These are phyloP conservation scores for Sphagnum contortum DNA, from an alignment of 225 moss, liverwort and hornwort genomes.

Conservation along the genomic window DNA sequence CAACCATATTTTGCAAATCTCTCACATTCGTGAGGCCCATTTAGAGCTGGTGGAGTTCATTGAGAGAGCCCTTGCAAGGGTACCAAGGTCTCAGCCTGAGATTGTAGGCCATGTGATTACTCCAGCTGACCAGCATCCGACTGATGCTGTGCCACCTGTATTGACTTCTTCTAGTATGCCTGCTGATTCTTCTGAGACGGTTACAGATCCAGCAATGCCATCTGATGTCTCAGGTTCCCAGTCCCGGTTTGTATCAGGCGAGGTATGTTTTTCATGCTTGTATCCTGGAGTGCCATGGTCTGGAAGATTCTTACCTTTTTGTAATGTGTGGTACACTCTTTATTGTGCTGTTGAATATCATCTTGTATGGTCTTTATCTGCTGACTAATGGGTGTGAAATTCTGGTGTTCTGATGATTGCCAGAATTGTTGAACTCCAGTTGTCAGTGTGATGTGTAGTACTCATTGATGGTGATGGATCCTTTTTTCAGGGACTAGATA, in stretches of 20 bases:
- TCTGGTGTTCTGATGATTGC: too few species aligned
- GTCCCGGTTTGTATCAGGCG: conserved; percentile 35
- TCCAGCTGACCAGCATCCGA: conserved; percentile 42
- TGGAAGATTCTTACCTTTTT: too few species aligned
- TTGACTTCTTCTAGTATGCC: conserved; percentile 26
- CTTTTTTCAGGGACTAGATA: too few species aligned
- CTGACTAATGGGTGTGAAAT: too few species aligned
- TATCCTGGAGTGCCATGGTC: too few species aligned
- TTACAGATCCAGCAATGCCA: conserved; percentile 22
- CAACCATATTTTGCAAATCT: conserved; percentile 81
- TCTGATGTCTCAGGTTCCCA: conserved; percentile 25
- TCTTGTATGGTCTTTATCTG: too few species aligned
- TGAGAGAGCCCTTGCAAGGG: conserved; percentile 28
- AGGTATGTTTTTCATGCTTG: conserved; percentile 17
- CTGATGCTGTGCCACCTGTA: conserved; percentile 31
- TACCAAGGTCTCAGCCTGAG: conserved; percentile 29
- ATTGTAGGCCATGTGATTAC: conserved; percentile 21
- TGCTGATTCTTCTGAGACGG: conserved; percentile 26
- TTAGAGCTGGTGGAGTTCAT: conserved; percentile 55
- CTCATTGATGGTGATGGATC: too few species aligned
- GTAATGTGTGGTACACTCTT: too few species aligned
- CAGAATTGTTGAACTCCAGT: too few species aligned
- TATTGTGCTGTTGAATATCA: too few species aligned
- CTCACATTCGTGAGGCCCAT: conserved; percentile 66
- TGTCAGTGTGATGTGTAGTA: too few species aligned